Base-by-base conservation (phyloP, 2,329 filamentous ascomycete species). In the Ophiostoma sp. region DNA sequence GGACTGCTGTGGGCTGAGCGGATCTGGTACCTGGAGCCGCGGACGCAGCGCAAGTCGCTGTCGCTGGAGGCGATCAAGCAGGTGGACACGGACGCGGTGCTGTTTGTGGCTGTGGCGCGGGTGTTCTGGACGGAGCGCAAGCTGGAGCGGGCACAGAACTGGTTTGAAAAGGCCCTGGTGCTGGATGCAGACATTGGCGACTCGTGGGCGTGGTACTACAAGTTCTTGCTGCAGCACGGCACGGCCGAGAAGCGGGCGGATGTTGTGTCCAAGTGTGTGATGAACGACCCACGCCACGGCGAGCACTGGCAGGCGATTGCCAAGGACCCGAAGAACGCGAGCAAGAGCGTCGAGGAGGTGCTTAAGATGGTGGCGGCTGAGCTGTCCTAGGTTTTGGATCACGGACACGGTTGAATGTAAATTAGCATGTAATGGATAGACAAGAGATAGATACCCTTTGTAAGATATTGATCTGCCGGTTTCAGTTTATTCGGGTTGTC, bases 201-300 rank as follows among this genome's bases (percentile, higher is more conserved):
- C 81, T 91, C 89, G 13, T 99, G 96, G 96, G 94, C 93, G 27
- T 99, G 94, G 94, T 99, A 97, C 79, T 95, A 93, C 79, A 94
- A 94, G 79, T 99, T 98, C 79, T 77, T 98, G 74, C 78, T 89
- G 74, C 92, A 97, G 83, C 94, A 99, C 80, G 96, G 95, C 11
- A 97, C 93, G 5, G 90, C 93, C 74, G 94, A 97, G 83, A 99
- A 98, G 88, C 85, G 90, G 76, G 86, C 84, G 39, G 95, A 98
- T 77, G 90, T 97, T 41, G 79, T 97, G 6, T 84, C 83, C 71
- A 97, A 96, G 81, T 94, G 92, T 75, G 84, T 91, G 41, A 81
- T 90, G 67, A 94, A 89, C 71, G 95, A 98, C 79, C 96, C 96
- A 3, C 89, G 89, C 75, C 93, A 99, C 79, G 95, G 95, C 17